Conservation (phyloP, 495 filamentous ascomycete species). For the Recurvomyces mirabilis region DNA sequence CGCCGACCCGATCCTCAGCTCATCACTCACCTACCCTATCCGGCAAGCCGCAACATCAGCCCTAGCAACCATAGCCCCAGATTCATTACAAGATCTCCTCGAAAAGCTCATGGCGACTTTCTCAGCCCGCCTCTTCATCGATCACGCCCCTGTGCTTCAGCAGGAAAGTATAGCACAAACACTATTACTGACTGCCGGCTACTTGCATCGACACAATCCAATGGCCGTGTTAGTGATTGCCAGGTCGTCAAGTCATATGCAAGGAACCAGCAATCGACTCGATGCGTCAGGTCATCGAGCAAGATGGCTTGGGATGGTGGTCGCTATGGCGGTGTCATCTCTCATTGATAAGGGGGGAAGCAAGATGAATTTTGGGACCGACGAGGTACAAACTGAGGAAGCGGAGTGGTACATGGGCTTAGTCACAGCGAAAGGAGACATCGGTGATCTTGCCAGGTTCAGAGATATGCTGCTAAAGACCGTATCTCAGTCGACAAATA, state of each 20-base stretch:
- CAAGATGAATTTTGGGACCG: constrained; percentile 70
- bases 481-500: constrained; percentile 1
- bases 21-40: constrained; percentile 1
- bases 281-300: constrained; percentile 59
- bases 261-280: constrained; percentile 77
- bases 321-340: constrained; percentile 69
- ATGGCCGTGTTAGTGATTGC: constrained; percentile 51
- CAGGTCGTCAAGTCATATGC: constrained; percentile 61
- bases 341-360: constrained; percentile 67
- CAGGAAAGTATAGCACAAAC: constrained; percentile 89
- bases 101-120: constrained; percentile 61
- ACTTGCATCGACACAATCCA: constrained; percentile 51
- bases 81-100: constrained; percentile 33
- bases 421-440: constrained; percentile 46
- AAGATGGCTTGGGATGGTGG: constrained; percentile 79
- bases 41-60: constrained; percentile 7
- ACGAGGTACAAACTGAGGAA: constrained; percentile 62
- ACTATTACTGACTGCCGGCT: constrained; percentile 66
- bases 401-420: constrained; percentile 68
- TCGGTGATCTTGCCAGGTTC: constrained; percentile 49
- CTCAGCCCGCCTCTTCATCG: constrained; percentile 76
- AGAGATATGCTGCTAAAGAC: neutral
- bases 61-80: neutral
- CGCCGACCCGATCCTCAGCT: neutral
- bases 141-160: constrained; percentile 64